A percentile compares a stretch with the other conserved stretches of the same genome.
Conservation (phyloP, 768 basidiomycete species). For the Suillus tomentosus region DNA sequence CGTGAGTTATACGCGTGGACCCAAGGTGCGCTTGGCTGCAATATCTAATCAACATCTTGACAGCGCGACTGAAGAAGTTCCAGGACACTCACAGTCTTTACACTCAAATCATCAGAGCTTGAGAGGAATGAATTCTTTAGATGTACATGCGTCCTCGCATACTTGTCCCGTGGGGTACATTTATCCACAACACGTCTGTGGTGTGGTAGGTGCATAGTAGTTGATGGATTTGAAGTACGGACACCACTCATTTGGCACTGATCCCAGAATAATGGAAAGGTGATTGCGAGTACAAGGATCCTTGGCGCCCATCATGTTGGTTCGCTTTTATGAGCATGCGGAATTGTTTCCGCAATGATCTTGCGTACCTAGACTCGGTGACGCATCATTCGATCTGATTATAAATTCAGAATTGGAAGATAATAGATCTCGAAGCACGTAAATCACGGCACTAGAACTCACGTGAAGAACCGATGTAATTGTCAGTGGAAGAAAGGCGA, state of each 20-base stretch:
- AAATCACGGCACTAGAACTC: constrained; percentile 23
- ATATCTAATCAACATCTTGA: neutral
- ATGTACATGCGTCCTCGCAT: constrained; percentile 33
- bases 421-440: constrained; percentile 24
- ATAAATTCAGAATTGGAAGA: constrained; percentile 15
- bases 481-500: constrained; percentile 2
- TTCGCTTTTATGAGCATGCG: constrained; percentile 22
- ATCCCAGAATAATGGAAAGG: neutral
- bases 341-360: constrained; percentile 17
- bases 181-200: constrained; percentile 35
- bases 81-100: constrained; percentile 22
- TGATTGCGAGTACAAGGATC: neutral
- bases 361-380: neutral
- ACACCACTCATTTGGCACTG: neutral
- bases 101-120: constrained; percentile 31
- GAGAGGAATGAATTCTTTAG: constrained; percentile 28
- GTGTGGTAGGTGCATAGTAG: constrained; percentile 22
- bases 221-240: neutral
- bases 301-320: neutral
- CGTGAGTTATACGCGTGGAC: constrained; percentile 17
- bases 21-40: constrained; percentile 23
- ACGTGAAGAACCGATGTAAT: constrained; percentile 5
- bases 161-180: constrained; percentile 37
- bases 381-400: constrained; percentile 22
- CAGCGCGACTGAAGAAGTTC: neutral